Evolutionary conservation across 768 basidiomycete genomes (phyloP), one percentile per base, ranked within the genome.

Genomic region (Suillus spraguei): DNA sequence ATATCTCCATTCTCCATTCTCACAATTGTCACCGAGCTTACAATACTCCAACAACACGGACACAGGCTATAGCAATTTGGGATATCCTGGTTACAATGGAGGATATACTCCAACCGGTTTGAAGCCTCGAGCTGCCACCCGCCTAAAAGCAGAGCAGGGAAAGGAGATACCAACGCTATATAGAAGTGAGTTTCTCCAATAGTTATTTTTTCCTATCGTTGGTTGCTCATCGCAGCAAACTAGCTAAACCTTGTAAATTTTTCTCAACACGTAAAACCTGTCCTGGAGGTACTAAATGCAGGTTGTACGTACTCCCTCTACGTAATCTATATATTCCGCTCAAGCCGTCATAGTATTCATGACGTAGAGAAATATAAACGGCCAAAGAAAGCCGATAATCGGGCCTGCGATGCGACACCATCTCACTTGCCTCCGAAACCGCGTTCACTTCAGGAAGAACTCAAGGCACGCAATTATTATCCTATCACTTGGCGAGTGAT

Each of bases 401-500:
- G 38, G 9, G 32, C 53, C 1, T 68, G 59, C 2, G 60, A 61
- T 2, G 63, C 64, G 22, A 62, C 62, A 11, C 55, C 76, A 32
- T 75, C 77, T 13, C 47, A 70, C 36, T 73, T 74, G 35, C 77
- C 76, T 16, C 61, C 65, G 36, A 44, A 65, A 44, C 65, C 42
- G 68, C 60, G 11, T 71, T 74, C 39, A 16, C 56, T 28, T 58
- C 5, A 41, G 39, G 80, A 81, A 49, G 79, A 79, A 38, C 76
- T 71, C 65, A 74, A 69, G 47, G 73, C 78, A 68, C 85, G 76
- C 65, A 81, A 82, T 63, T 88, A 79, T 71, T 87, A 85, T 67
- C 89, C 89, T 33, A 80, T 92, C 53, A 81, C 83, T 5, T 92
- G 90, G 90, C 82, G 90, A 49, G 89, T 92, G 14, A 88, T 92